Evolutionary conservation across 352 stramenopile genomes (phyloP), one percentile per base, ranked within the genome.

Genomic region (Pythium monospermum): DNA sequence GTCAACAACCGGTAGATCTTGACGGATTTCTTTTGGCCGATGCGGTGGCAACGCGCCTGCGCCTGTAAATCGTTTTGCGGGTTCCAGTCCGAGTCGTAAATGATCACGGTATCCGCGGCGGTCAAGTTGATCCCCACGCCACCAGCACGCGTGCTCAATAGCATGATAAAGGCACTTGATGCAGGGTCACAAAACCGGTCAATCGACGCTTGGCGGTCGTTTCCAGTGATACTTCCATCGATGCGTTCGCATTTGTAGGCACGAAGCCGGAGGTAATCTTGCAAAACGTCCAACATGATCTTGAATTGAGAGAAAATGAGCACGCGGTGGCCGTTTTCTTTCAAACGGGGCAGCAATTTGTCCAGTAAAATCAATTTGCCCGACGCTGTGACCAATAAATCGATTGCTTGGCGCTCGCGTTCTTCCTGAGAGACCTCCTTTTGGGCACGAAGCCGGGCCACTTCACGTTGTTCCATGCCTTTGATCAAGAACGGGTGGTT

Each of bases 281-380:
- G 95, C 19, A 99, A 62, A 35, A 99, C 98, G 67, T 99, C 94
- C 42, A 99, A 77, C 96, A 99, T 99, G 38, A 98, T 98, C 68
- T 98, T 98, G 69, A 97, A 96, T 72, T 99, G 98, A 6, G 90
- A 98, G 67, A 99, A 99, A 18, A 99, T 91, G 10, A 99, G 68
- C 23, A 99, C 91, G 16, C 95, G 83, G 57, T 99, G 97, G 3
- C 94, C 94, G 38, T 98, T 95, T 53, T 87, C 79, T 60, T 98
- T 90, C 12, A 99, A 69, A 5, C 92, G 85, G 11, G 96, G 96
- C 5, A 99, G 78, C 8, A 99, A 69, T 59, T 99, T 99, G 71
- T 99, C 97, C 22, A 99, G 71, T 13, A 99, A 68, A 39, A 99
- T 91, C 7, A 99, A 70, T 64, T 99, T 99, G 3, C 97, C 98